Base-by-base conservation (phyloP, 2,329 filamentous ascomycete species). In the Fusarium beomiforme region DNA sequence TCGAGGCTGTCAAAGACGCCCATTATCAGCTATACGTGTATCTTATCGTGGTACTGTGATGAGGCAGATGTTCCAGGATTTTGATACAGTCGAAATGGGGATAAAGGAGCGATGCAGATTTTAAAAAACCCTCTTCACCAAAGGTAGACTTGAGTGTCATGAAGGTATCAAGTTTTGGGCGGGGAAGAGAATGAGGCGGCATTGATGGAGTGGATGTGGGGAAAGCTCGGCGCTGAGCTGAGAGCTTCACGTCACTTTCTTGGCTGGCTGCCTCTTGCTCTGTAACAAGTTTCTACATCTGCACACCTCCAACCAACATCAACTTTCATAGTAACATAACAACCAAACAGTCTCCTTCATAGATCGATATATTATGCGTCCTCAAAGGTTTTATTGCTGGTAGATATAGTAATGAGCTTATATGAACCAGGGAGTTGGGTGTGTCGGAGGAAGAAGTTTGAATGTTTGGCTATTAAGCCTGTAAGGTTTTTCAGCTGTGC, bases 1-100 rank as follows among this genome's bases (percentile, higher is more conserved):
- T 98, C 94, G 74, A 97, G 83, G 81, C 89, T 87, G 76, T 89
- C 85, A 79, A 87, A 78, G 56, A 84, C 72, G 58, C 83, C 80
- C 83, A 85, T 85, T 41, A 67, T 75, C 21, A 14, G 24, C 23
- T 37, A 23, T 37, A 17, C 43, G 29, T 43, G 10, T 53, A 49
- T 19, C 56, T 60, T 59, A 46, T 61, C 56, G 33, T 16, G 23
- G 12, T 41, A 39, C 46, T 42, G 44, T 31, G 24, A 31, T 47
- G 63, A 43, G 63, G 36, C 58, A 49, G 54, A 56, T 69, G 55
- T 8, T 53, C 46, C 34, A 21, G 24, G 19, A 24, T 23, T 39
- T 36, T 21, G 17, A 23, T 19, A 19, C 36, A 39, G 26, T 34
- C 41, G 23, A 31, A 19, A 21, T 29, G 9, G 33, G 37, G 19